Evolutionary conservation across 2,329 filamentous ascomycete species (phyloP).

Genomic region (Sarocladiaceae sp.): DNA sequence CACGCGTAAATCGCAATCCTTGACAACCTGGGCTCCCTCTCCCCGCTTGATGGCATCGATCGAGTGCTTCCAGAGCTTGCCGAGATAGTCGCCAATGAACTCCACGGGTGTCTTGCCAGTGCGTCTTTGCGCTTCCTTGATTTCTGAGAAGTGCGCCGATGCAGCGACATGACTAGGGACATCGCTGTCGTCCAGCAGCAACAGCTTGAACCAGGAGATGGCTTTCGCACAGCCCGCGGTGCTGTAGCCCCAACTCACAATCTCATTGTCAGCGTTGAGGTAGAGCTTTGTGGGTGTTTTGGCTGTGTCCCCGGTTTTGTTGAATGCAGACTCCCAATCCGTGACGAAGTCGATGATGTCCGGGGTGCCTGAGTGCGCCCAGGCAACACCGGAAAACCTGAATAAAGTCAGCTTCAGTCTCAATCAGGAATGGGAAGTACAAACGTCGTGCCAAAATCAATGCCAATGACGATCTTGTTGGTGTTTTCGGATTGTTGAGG

Average conservation of each 20-base stretch:
- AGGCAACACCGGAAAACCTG: slow-evolving; percentile 37
- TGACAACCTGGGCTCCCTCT: not conserved
- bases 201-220: slow-evolving; percentile 37
- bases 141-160: slow-evolving; percentile 17
- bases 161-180: slow-evolving; percentile 17
- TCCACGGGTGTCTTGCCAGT: slow-evolving; percentile 17
- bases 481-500: not conserved
- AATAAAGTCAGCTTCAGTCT: no score
- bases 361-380: slow-evolving; percentile 24
- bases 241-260: slow-evolving; percentile 27
- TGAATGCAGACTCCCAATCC: slow-evolving; percentile 20
- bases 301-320: slow-evolving; percentile 21
- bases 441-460: slow-evolving; percentile 45
- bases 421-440: slow-evolving; percentile 6
- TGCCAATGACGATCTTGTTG: slow-evolving; percentile 29
- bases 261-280: not conserved
- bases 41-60: not conserved
- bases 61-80: slow-evolving; percentile 20
- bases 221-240: slow-evolving; percentile 18
- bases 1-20: slow-evolving; percentile 24
- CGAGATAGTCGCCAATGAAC: slow-evolving; percentile 21
- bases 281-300: slow-evolving; percentile 27
- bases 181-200: slow-evolving; percentile 29
- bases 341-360: slow-evolving; percentile 26
- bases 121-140: slow-evolving; percentile 8